Evolutionary conservation across 1,139 yeast genomes (phyloP).

Genomic region (Saccharomyces hybrid): DNA sequence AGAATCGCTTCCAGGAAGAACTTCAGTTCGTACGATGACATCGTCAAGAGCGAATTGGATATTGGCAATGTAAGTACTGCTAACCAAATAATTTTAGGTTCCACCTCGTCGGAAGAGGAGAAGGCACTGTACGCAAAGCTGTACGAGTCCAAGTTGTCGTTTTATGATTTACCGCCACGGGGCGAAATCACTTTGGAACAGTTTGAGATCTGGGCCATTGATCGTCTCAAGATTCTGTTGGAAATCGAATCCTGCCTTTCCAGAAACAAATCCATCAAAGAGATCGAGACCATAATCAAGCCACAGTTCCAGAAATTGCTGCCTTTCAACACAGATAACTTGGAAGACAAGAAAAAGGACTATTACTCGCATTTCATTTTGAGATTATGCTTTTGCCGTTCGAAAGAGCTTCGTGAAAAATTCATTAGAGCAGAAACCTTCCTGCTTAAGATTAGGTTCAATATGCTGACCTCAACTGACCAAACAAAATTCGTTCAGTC

Average conservation of each 20-base stretch:
- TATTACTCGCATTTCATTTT: constrained; percentile 89
- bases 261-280: constrained; percentile 57
- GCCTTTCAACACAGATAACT: constrained; percentile 46
- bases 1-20: constrained; percentile 70
- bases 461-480: constrained; percentile 57
- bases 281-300: constrained; percentile 55
- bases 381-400: constrained; percentile 81
- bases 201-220: constrained; percentile 94
- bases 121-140: constrained; percentile 26
- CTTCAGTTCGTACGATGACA: constrained; percentile 38
- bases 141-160: constrained; percentile 32
- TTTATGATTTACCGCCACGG: constrained; percentile 69
- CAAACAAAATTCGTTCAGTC: constrained; percentile 60
- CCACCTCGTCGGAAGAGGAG: constrained; percentile 21
- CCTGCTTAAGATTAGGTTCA: constrained; percentile 67
- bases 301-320: constrained; percentile 59
- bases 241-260: constrained; percentile 75
- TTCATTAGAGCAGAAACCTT: constrained; percentile 70
- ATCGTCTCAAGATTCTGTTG: constrained; percentile 70
- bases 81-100: constrained; percentile 11
- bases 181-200: constrained; percentile 85
- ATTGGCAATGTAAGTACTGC: constrained; percentile 2
- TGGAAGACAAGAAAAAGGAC: constrained; percentile 70
- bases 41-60: constrained; percentile 7
- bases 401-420: constrained; percentile 72